Evolutionary conservation across 2,329 filamentous ascomycete species (phyloP).

Genomic region (Sarocladium brachiariae): DNA sequence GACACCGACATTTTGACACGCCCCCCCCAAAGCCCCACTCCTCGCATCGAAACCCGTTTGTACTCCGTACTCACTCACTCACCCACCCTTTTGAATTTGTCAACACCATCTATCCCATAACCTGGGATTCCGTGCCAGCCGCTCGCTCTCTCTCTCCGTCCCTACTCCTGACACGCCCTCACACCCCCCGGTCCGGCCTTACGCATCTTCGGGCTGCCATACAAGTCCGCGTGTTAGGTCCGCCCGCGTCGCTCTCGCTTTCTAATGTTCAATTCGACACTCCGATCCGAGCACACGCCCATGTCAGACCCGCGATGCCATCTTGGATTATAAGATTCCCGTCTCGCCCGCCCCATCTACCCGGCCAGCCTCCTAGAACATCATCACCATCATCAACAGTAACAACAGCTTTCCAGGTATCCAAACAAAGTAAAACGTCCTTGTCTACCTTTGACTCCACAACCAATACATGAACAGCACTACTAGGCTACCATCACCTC

Average conservation of each 20-base stretch:
- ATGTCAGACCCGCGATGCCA: slow-evolving; percentile 6
- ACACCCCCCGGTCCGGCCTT: not conserved
- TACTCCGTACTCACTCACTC: not conserved
- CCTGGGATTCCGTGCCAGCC: too few relatives aligned
- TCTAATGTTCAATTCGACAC: slow-evolving; percentile 5
- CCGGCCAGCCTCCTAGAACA: not conserved
- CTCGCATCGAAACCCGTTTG: not conserved
- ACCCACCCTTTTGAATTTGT: not conserved
- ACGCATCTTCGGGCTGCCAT: slow-evolving; percentile 6
- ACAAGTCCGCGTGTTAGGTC: slow-evolving; percentile 4
- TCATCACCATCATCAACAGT: slow-evolving; percentile 1
- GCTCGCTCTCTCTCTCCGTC: not conserved
- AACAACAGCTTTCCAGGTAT: not conserved
- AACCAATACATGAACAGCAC: not conserved
- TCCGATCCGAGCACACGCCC: slow-evolving; percentile 7
- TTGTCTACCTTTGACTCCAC: not conserved
- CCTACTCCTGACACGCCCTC: slow-evolving; percentile 1
- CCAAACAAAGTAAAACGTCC: not conserved
- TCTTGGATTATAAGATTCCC: slow-evolving; percentile 8
- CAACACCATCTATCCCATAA: not conserved
- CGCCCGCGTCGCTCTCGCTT: not conserved
- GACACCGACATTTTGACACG: too few relatives aligned
- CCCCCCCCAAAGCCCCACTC: not conserved
- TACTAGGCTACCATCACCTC: not conserved
- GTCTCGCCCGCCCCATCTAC: not conserved